Evolutionary conservation across 139 green algal species (phyloP), one percentile per base, ranked within the genome.

Genomic region (Diplosphaera chodatii): DNA sequence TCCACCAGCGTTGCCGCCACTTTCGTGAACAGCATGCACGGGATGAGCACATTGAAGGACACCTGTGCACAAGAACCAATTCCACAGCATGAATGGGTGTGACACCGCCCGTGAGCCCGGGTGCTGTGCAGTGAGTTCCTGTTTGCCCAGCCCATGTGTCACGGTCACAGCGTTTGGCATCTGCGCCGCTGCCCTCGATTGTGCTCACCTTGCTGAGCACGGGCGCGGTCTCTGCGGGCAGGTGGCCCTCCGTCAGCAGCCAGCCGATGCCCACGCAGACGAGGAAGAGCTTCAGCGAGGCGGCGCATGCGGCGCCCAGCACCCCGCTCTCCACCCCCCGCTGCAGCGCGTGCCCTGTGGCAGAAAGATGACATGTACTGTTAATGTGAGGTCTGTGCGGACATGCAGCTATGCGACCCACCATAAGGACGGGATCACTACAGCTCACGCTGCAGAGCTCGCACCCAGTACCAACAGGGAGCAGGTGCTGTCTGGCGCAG

Each of bases 191-290:
- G n/a, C n/a, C n/a, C n/a, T n/a, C n/a, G n/a, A n/a, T n/a, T n/a
- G n/a, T n/a, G n/a, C n/a, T n/a, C n/a, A 87, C 81, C 79, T 91
- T 82, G 74, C 73, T 84, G 32, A 91, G 69, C 22, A 90, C 82
- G 13, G 78, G 63, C 25, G 80, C 80, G 2, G 86, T 90, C 21
- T 82, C 70, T 23, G 70, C 62, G 27, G 84, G 82, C 23, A 91
- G 77, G 22, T 63, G 67, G 15, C 48, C 66, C 16, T 55, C 69
- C 6, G 72, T 62, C 30, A 87, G 69, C 63, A 88, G 76, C 70
- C 68, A 81, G 32, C 78, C 76, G 3, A 86, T 69, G 16, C 63
- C 72, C 6, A 30, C 71, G 63, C 83, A 89, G 33, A 89, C 74
- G 18, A 88, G 32, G 31, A 86, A 63, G 3, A 88, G 78, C 68